Conservation (phyloP, 2,329 filamentous ascomycete species). For the Juglanconis sp. region DNA sequence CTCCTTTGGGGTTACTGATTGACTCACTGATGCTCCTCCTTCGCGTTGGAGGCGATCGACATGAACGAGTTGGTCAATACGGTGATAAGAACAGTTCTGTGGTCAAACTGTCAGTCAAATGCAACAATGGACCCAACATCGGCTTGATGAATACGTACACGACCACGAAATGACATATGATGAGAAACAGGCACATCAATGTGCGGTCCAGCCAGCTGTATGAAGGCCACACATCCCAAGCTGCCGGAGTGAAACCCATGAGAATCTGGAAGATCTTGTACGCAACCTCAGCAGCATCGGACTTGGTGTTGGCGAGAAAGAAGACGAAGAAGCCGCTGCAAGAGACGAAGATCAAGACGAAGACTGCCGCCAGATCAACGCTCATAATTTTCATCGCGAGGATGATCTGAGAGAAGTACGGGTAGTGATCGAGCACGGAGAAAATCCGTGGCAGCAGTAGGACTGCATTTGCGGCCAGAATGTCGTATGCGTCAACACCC, state of each 20-base stretch:
- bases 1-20: background rate
- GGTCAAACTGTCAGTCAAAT: background rate
- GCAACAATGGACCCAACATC: background rate
- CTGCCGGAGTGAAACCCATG: conserved; percentile 93
- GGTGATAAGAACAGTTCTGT: conserved; percentile 81
- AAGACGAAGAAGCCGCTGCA: conserved; percentile 96
- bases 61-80: conserved; percentile 97
- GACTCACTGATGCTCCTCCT: conserved; percentile 75
- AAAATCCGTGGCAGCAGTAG: conserved; percentile 87
- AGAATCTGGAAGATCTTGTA: conserved; percentile 91
- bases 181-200: conserved; percentile 77
- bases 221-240: conserved; percentile 81
- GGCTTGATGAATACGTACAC: conserved; percentile 48
- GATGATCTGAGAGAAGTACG: conserved; percentile 90
- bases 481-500: conserved; percentile 84
- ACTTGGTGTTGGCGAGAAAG: conserved; percentile 73
- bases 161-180: conserved; percentile 92
- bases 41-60: conserved; percentile 88
- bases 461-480: conserved; percentile 88
- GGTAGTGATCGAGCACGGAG: conserved; percentile 89
- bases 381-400: conserved; percentile 96
- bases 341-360: conserved; percentile 77
- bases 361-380: conserved; percentile 79
- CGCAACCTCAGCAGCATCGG: conserved; percentile 71
- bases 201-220: conserved; percentile 77